A percentile compares a stretch with the other conserved stretches of the same genome.
Evolutionary conservation across 805 yeast species (phyloP).

Genomic region (Yarrowia sp.): DNA sequence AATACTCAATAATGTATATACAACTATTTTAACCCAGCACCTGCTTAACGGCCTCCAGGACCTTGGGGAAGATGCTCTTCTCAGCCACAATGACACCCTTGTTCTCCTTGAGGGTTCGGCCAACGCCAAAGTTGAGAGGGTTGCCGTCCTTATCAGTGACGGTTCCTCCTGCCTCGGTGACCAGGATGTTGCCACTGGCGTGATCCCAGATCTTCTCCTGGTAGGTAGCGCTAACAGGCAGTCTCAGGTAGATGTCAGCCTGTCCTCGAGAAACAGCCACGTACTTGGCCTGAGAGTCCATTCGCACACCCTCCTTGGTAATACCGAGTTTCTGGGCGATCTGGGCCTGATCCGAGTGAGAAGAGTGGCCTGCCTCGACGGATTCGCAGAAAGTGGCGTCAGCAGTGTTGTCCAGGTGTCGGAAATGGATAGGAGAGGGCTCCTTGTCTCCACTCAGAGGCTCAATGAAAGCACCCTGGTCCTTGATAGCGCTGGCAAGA

Average conservation of each 20-base stretch:
- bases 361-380: conserved; percentile 93
- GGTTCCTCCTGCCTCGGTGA: conserved; percentile 88
- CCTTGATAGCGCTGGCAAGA: conserved; percentile 70
- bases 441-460: conserved; percentile 51
- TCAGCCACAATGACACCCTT: conserved; percentile 94
- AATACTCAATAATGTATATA: conserved; percentile 2
- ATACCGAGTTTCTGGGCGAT: conserved; percentile 74
- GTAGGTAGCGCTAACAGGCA: conserved; percentile 78
- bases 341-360: conserved; percentile 81
- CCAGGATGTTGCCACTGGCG: conserved; percentile 90
- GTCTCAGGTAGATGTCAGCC: conserved; percentile 88
- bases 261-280: conserved; percentile 89
- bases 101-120: conserved; percentile 73
- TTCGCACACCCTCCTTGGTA: conserved; percentile 64
- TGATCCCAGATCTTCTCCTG: conserved; percentile 99
- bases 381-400: conserved; percentile 83
- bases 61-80: conserved; percentile 56
- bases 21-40: conserved; percentile 52
- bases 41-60: conserved; percentile 58
- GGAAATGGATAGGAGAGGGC: conserved; percentile 59
- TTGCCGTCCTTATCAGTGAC: conserved; percentile 86
- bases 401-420: conserved; percentile 54
- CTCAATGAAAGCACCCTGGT: conserved; percentile 68
- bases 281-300: conserved; percentile 97
- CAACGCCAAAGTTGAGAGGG: conserved; percentile 79